Evolutionary conservation across 805 yeast genomes (phyloP), one percentile per base, ranked within the genome.

Genomic region (Pichia cephalocereana): DNA sequence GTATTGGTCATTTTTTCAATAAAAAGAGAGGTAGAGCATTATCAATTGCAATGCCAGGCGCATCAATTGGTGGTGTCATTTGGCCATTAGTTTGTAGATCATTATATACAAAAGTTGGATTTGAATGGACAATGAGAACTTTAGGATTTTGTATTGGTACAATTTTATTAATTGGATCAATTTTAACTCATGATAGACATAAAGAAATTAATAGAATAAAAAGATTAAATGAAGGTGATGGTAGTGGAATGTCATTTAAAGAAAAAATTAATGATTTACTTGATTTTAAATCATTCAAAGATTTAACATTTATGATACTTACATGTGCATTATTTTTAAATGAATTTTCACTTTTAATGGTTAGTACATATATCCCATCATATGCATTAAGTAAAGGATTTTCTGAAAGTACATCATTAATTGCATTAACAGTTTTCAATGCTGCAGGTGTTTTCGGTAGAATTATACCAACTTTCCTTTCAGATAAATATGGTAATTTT

Each of bases 21-120:
- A 66, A 63, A 36, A 75, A 71, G 49, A 69, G 86, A 51, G 87
- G 83, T 0, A 58, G 71, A 47, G 85, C 83, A 7, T 67, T 79
- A 36, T 86, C 87, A 0, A 53, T 80, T 4, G 82, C 83, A 5
- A 77, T 82, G 47, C 69, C 72, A 36, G 83, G 83, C 19, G 82
- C 82, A 2, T 74, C 80, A 5, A 46, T 78, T 18, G 83, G 83
- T 23, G 83, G 83, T 40, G 66, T 77, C 47, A 54, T 72, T 11
- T 73, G 80, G 63, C 82, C 84, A 4, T 62, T 77, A 45, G 70
- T 78, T 62, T 67, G 80, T 52, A 70, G 77, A 52, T 65, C 68
- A 32, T 59, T 80, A 30, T 80, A 77, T 53, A 58, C 57, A 2
- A 65, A 68, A 44, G 74, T 77, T 30, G 85, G 84, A 0, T 80